Conservation (phyloP, 805 yeast species). For the Saccharomyces paradoxus region DNA sequence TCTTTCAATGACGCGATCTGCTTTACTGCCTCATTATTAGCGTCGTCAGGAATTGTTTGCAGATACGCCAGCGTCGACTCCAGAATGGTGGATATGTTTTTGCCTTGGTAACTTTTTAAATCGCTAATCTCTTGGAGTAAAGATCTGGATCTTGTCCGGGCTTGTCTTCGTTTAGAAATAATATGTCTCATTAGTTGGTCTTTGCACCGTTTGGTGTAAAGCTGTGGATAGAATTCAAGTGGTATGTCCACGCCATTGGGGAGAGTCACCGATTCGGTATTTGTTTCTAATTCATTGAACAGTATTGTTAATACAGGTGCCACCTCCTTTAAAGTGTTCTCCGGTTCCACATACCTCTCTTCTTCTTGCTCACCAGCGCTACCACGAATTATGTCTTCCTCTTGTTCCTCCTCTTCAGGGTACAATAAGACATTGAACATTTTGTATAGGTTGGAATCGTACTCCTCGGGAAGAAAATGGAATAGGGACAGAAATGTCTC, state of each 20-base stretch:
- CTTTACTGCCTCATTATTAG: not conserved
- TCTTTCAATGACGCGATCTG: conserved; percentile 3
- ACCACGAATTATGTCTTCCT: not conserved
- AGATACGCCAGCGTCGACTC: conserved; percentile 25
- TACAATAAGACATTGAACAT: conserved; percentile 28
- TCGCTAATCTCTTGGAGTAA: conserved; percentile 16
- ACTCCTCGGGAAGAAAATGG: conserved; percentile 30
- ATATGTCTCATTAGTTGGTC: conserved; percentile 22
- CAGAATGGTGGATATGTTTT: conserved; percentile 22
- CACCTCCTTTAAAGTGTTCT: conserved; percentile 20
- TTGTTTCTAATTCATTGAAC: conserved; percentile 27
- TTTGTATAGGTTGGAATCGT: conserved; percentile 24
- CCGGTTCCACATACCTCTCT: conserved; percentile 9
- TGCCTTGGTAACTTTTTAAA: conserved; percentile 28
- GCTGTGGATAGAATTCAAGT: conserved; percentile 28
- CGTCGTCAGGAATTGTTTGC: conserved; percentile 7
- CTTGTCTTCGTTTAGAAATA: conserved; percentile 15
- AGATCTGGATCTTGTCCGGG: conserved; percentile 13
- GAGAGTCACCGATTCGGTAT: conserved; percentile 12
- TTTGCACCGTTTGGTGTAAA: conserved; percentile 24
- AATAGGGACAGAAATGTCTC: conserved; percentile 23
- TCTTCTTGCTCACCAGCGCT: conserved; percentile 2
- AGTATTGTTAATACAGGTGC: conserved; percentile 27
- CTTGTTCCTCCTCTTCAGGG: conserved; percentile 18
- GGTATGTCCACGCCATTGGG: conserved; percentile 28